phyloP scores from a whole-genome alignment of 108 stramenopile genomes.

The Aurantiochytrium sp. region DNA sequence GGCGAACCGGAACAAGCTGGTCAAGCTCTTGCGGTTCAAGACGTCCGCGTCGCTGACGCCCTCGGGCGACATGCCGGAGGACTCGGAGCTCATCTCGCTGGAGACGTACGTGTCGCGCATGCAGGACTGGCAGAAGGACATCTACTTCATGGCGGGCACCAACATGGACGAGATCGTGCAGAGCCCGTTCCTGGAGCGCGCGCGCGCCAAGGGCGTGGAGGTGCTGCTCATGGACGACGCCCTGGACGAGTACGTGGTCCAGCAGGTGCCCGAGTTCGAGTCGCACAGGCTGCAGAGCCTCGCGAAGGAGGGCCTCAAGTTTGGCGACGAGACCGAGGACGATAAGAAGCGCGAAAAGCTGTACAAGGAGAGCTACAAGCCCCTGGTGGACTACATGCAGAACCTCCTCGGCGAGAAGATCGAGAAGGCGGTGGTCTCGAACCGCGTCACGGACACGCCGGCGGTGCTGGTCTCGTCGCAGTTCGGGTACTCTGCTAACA shows the following conservation, averaged over 20 bases:
- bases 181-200: slow-evolving; percentile 86
- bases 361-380: slow-evolving; percentile 89
- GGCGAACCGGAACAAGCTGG: slow-evolving; percentile 80
- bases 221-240: slow-evolving; percentile 90
- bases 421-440: slow-evolving; percentile 76
- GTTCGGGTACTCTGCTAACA: slow-evolving; percentile 93
- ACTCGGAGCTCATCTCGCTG: slow-evolving; percentile 67
- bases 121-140: slow-evolving; percentile 98
- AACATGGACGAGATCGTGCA: slow-evolving; percentile 70
- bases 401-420: slow-evolving; percentile 78
- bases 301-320: slow-evolving; percentile 89
- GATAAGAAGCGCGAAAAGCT: slow-evolving; percentile 80
- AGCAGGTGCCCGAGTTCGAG: slow-evolving; percentile 66
- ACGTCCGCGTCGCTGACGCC: slow-evolving; percentile 60
- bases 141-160: slow-evolving; percentile 89
- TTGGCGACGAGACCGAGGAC: slow-evolving; percentile 91
- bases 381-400: slow-evolving; percentile 90
- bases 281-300: slow-evolving; percentile 81
- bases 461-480: slow-evolving; percentile 84
- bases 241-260: slow-evolving; percentile 88
- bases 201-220: slow-evolving; percentile 84
- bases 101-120: slow-evolving; percentile 85
- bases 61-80: slow-evolving; percentile 54
- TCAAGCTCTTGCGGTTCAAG: slow-evolving; percentile 91
- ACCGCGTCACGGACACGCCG: slow-evolving; percentile 80